Conservation (phyloP, 108 stramenopile genomes). For the Pseudonitzschia pungens region DNA sequence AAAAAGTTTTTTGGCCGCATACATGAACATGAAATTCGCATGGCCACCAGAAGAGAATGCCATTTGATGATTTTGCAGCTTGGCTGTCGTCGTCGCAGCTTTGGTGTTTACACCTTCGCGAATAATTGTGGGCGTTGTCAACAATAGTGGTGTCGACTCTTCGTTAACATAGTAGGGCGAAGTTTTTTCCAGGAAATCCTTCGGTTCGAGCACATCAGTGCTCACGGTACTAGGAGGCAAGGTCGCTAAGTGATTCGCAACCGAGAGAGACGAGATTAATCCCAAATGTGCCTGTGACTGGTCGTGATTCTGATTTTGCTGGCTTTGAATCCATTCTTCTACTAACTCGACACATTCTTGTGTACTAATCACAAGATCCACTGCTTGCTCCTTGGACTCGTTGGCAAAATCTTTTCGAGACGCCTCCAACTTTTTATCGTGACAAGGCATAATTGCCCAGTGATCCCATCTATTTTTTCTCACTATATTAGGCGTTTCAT, state of each 20-base stretch:
- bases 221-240: conserved; percentile 8
- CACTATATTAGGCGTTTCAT: not conserved
- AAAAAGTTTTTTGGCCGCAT: conserved; percentile 68
- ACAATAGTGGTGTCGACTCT: conserved; percentile 1
- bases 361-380: conserved; percentile 95
- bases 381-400: conserved; percentile 48
- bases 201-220: conserved; percentile 4
- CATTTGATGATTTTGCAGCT: conserved; percentile 1
- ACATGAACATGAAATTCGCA: conserved; percentile 77
- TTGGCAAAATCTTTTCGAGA: conserved; percentile 80
- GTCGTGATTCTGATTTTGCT: not conserved
- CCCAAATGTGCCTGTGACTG: not conserved
- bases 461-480: conserved; percentile 23
- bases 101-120: not conserved
- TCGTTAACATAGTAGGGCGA: not conserved
- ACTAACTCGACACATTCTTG: conserved; percentile 82
- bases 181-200: not conserved
- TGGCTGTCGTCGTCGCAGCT: not conserved
- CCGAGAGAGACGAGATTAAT: not conserved
- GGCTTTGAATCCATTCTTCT: conserved; percentile 37
- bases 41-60: conserved; percentile 74
- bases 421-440: conserved; percentile 99
- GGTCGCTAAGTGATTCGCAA: conserved; percentile 17
- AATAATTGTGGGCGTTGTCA: conserved; percentile 4
- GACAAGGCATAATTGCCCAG: conserved; percentile 95